Conservation (phyloP, 139 green algal species). For the Chlamydomonas sphaeroides region DNA sequence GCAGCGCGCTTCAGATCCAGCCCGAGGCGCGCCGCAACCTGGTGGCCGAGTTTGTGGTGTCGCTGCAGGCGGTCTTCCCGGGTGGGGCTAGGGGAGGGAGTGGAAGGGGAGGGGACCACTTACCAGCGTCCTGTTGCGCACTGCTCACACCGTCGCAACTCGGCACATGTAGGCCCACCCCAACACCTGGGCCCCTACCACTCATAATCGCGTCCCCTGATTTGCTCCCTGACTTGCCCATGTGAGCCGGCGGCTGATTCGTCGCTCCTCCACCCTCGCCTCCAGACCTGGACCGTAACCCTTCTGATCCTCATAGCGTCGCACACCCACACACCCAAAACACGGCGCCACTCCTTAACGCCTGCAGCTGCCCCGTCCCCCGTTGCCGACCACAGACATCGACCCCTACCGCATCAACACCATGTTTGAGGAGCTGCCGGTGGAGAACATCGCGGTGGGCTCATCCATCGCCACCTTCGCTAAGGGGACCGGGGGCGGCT, state of each 20-base stretch:
- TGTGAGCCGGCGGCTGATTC: too few relatives aligned
- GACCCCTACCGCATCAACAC: conserved; percentile 19
- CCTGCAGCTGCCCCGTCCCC: too few relatives aligned
- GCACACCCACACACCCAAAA: not conserved
- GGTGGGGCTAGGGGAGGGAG: too few relatives aligned
- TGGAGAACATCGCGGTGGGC: conserved; percentile 45
- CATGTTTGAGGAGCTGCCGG: conserved; percentile 47
- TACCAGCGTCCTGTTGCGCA: too few relatives aligned
- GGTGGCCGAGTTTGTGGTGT: conserved; percentile 3
- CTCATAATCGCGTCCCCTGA: too few relatives aligned
- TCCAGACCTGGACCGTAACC: not conserved
- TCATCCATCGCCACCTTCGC: conserved; percentile 43
- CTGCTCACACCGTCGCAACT: too few relatives aligned
- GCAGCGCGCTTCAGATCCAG: conserved; percentile 33
- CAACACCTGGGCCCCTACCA: too few relatives aligned
- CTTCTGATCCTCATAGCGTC: not conserved
- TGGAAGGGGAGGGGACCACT: too few relatives aligned
- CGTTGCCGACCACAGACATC: not conserved
- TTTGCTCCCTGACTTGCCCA: too few relatives aligned
- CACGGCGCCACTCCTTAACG: not conserved
- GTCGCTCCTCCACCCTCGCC: too few relatives aligned
- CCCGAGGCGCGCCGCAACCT: conserved; percentile 28
- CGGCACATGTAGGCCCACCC: too few relatives aligned
- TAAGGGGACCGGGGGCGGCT: not conserved
- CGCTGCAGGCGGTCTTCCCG: conserved; percentile 5